Base-by-base conservation (phyloP, 2,329 filamentous ascomycete genomes). In the Colletotrichum plurivorum region DNA sequence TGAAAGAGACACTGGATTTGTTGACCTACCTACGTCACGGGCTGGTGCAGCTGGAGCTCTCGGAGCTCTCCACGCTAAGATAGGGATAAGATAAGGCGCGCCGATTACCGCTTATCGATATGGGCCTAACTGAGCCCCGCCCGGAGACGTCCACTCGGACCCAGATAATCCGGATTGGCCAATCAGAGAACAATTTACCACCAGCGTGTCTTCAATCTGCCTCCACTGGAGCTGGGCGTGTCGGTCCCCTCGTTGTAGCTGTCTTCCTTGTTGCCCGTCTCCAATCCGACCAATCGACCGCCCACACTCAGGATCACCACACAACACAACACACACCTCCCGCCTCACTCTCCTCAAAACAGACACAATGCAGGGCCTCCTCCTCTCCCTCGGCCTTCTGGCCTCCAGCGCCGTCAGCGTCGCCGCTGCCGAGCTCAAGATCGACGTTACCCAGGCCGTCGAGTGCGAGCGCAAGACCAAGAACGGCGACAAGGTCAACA, bases 401-500 rank as follows among this genome's bases (percentile, higher is more conserved):
- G 85, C 86, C 73, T 86, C 86, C 64, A 81, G 84, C 70, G 84
- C 84, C 68, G 76, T 85, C 71, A 82, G 85, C 73, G 82, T 89
- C 71, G 85, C 88, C 68, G 82, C 81, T n/a, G 80, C 85, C 69
- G 88, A 92, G 74, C 89, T 97, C 74, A 88, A 93, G 81, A 93
- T 97, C 78, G 90, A 97, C 73, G 90, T 93, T 73, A 93, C 90
- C 59, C 86, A 90, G 68, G 84, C 88, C 27, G 92, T 93, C 72
- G 89, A 94, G 74, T 98, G 95, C 85, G 89, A 90, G 58, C 91
- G 94, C 81, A 95, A 93, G 84, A 93, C 89, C 16, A 76, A 88
- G 76, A 89, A 87, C 71, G 94, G 94, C 73, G 95, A 98, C 83
- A 90, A 85, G 72, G 90, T 98, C 77, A 85, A 90, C 63, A 94